Evolutionary conservation across 2,329 filamentous ascomycete species (phyloP), one percentile per base, ranked within the genome.

Genomic region (Diplodia mutila): DNA sequence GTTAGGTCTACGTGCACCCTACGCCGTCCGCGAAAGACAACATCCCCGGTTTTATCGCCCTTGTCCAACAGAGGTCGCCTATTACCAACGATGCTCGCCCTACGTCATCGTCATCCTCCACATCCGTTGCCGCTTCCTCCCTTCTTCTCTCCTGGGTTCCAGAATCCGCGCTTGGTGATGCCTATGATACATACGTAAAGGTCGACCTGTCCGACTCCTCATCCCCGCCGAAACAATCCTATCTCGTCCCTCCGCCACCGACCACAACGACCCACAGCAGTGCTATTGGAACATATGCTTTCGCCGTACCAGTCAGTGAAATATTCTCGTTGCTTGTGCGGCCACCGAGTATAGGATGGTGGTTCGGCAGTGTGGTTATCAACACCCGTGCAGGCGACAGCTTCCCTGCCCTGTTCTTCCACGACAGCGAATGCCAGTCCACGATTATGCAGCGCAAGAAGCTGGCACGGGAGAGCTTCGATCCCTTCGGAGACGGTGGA

Each of bases 331-430:
- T 99, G 5, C 85, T 97, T 8, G 90, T 99, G 48, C 89, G 95
- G 1, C 94, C 94, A 3, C 96, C 95, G 5, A 97, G 93, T 77
- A 81, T 97, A 8, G 96, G 95, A 18, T 99, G 95, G 96, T 99
- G 95, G 95, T 97, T 96, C 77, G 95, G 95, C 39, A 97, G 93
- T 70, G 81, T 99, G 32, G 90, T 99, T 67, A 92, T 99, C 81
- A 99, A 99, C 77, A 93, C 92, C 1, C 85, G 91, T 14, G 89
- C 91, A 0, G 96, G 96, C 3, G 94, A 98, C 76, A 95, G 92
- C 76, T 97, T 98, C 72, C 95, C 95, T 0, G 93, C 95, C 0
- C 83, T 99, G 1, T 99, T 99, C 81, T 99, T 99, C 81, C 95
- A 99, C 77, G 95, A 99, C 75, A 93, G 89, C 70, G 95, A 99